phyloP scores from a whole-genome alignment of 805 yeast species.

The Ogataea pini region DNA sequence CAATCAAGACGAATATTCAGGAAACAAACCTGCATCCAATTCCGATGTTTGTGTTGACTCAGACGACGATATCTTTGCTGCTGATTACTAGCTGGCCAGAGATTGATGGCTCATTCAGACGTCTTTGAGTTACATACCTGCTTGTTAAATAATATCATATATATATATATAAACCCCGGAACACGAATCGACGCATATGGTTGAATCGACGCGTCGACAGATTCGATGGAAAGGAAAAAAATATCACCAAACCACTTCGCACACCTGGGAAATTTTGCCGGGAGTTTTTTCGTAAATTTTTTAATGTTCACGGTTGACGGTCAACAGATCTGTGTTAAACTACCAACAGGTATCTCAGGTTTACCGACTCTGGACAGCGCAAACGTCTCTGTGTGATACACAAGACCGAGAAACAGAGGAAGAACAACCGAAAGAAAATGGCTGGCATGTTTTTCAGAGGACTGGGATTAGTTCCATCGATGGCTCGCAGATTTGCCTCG shows the following conservation, averaged over 20 bases:
- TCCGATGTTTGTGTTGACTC: conserved; percentile 1
- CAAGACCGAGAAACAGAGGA: not conserved
- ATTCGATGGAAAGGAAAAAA: too few relatives aligned
- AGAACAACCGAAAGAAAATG: too few relatives aligned
- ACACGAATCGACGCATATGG: not conserved
- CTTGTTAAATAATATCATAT: not conserved
- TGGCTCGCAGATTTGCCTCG: conserved; percentile 12
- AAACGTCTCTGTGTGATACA: not conserved
- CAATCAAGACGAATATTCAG: conserved; percentile 4
- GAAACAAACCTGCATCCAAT: not conserved
- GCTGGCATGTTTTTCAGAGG: conserved; percentile 3
- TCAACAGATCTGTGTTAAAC: not conserved
- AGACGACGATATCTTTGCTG: conserved; percentile 19
- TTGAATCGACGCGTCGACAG: conserved; percentile 13
- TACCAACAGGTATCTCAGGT: too few relatives aligned
- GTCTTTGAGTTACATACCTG: too few relatives aligned
- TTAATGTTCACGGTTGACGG: not conserved
- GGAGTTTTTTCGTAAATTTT: too few relatives aligned
- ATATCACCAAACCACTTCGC: too few relatives aligned
- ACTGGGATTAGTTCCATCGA: conserved; percentile 7
- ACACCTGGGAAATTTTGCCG: too few relatives aligned
- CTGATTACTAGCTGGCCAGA: conserved; percentile 20
- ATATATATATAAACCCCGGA: not conserved
- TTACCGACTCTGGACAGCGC: not conserved
- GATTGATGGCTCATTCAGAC: too few relatives aligned